A percentile compares a stretch with the other conserved stretches of the same genome.
Conservation (phyloP, 2,329 filamentous ascomycete species). For the Calycina marina region DNA sequence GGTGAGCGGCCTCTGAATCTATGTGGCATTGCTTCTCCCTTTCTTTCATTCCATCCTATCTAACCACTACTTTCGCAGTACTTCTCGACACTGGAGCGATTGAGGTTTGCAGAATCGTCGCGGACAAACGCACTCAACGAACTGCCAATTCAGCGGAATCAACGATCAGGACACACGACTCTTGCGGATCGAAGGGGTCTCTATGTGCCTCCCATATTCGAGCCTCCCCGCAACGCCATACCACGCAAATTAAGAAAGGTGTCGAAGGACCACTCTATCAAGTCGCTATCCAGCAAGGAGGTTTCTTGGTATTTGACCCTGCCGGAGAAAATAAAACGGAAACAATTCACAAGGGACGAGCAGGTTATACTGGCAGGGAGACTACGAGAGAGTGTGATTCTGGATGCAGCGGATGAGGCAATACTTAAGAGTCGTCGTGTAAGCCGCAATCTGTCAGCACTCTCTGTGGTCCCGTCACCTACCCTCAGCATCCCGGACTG, state of each 20-base stretch:
- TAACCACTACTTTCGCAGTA: constrained; percentile 32
- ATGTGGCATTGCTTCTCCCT: too few relatives aligned
- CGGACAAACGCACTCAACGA: constrained; percentile 21
- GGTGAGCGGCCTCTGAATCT: too few relatives aligned
- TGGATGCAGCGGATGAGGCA: constrained; percentile 44
- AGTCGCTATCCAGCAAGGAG: constrained; percentile 36
- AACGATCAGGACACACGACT: constrained; percentile 12
- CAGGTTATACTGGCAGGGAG: constrained; percentile 43
- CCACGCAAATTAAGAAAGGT: constrained; percentile 16
- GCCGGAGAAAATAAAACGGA: constrained; percentile 58
- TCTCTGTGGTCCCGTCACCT: constrained; percentile 18
- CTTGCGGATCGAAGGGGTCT: constrained; percentile 19
- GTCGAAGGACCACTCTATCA: constrained; percentile 16
- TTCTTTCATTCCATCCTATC: constrained; percentile 1
- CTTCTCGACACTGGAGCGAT: constrained; percentile 58
- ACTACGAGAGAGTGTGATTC: constrained; percentile 34
- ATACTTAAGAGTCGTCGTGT: constrained; percentile 31
- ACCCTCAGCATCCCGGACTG: constrained; percentile 5
- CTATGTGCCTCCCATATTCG: constrained; percentile 11
- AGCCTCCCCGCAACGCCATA: constrained; percentile 12
- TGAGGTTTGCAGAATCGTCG: constrained; percentile 45
- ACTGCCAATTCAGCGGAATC: constrained; percentile 15
- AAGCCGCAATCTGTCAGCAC: constrained; percentile 23
- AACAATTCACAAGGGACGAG: constrained; percentile 59
- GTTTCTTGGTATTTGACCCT: constrained; percentile 54